Evolutionary conservation across 257 asterid species (phyloP).

Genomic region (Forsythia viridissima): DNA sequence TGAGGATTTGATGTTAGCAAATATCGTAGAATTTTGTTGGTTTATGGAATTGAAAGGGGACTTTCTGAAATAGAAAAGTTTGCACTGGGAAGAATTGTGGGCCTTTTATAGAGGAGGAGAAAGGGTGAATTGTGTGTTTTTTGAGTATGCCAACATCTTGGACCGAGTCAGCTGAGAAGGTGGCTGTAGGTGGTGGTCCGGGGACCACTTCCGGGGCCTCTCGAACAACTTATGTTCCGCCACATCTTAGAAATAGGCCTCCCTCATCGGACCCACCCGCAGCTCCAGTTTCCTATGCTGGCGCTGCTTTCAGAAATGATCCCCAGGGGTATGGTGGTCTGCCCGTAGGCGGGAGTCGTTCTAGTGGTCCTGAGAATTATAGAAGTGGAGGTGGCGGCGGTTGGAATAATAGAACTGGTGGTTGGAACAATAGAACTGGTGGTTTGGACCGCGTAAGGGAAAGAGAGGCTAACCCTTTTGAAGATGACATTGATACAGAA

Average conservation of each 20-base stretch:
- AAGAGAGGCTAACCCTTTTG: conserved; percentile 68
- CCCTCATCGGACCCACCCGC: conserved; percentile 44
- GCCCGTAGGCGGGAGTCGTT: conserved; percentile 38
- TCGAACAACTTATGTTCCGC: conserved; percentile 71
- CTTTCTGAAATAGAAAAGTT: neutral
- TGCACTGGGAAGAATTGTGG: conserved; percentile 25
- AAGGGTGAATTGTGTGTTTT: conserved; percentile 30
- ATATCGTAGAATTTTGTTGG: conserved; percentile 25
- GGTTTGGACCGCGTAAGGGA: conserved; percentile 72
- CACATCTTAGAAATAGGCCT: conserved; percentile 86
- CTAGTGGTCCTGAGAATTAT: conserved; percentile 50
- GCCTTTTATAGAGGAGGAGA: conserved; percentile 30
- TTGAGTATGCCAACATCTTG: conserved; percentile 77
- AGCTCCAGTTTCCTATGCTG: conserved; percentile 46
- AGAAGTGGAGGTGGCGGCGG: conserved; percentile 45
- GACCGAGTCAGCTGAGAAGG: conserved; percentile 72
- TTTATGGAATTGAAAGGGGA: neutral
- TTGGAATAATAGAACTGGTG: conserved; percentile 47
- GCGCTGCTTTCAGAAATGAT: conserved; percentile 43
- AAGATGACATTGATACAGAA: conserved; percentile 38
- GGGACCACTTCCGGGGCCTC: conserved; percentile 41
- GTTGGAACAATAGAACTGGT: conserved; percentile 40
- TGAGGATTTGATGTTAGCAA: conserved; percentile 41
- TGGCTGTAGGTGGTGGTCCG: conserved; percentile 47
- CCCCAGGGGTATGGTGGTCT: conserved; percentile 42